Evolutionary conservation across 768 basidiomycete genomes (phyloP).

Genomic region (Boletus eberwhitei): DNA sequence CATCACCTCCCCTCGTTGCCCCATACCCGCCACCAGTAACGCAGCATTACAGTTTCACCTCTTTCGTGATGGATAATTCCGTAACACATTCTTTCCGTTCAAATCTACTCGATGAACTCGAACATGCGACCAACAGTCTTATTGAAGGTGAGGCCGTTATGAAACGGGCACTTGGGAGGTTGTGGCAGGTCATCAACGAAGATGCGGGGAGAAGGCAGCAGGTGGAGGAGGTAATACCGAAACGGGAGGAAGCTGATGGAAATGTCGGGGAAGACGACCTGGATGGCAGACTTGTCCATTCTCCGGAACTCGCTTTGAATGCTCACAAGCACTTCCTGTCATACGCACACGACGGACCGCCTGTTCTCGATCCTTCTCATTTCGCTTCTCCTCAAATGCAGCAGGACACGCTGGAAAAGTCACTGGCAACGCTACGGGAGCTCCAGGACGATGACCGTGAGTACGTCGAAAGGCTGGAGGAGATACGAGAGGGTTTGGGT

Average conservation of each 20-base stretch:
- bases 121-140: slow-evolving; percentile 76
- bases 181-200: slow-evolving; percentile 81
- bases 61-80: slow-evolving; percentile 83
- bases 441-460: slow-evolving; percentile 84
- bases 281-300: slow-evolving; percentile 49
- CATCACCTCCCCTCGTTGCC: slow-evolving; percentile 73
- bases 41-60: slow-evolving; percentile 74
- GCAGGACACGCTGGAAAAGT: slow-evolving; percentile 69
- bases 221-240: slow-evolving; percentile 51
- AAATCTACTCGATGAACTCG: slow-evolving; percentile 71
- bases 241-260: slow-evolving; percentile 67
- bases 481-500: slow-evolving; percentile 79
- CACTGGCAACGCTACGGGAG: slow-evolving; percentile 68
- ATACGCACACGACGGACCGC: slow-evolving; percentile 42
- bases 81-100: slow-evolving; percentile 84
- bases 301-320: slow-evolving; percentile 63
- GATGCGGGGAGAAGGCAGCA: slow-evolving; percentile 45
- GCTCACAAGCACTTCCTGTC: slow-evolving; percentile 68
- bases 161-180: slow-evolving; percentile 68
- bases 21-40: slow-evolving; percentile 69
- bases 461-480: slow-evolving; percentile 80
- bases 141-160: slow-evolving; percentile 80
- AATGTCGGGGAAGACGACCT: slow-evolving; percentile 38
- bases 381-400: slow-evolving; percentile 66
- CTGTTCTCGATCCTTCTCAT: slow-evolving; percentile 57